Evolutionary conservation across 257 asterid species (phyloP).

Genomic region (Solanum pimpinellifolium): DNA sequence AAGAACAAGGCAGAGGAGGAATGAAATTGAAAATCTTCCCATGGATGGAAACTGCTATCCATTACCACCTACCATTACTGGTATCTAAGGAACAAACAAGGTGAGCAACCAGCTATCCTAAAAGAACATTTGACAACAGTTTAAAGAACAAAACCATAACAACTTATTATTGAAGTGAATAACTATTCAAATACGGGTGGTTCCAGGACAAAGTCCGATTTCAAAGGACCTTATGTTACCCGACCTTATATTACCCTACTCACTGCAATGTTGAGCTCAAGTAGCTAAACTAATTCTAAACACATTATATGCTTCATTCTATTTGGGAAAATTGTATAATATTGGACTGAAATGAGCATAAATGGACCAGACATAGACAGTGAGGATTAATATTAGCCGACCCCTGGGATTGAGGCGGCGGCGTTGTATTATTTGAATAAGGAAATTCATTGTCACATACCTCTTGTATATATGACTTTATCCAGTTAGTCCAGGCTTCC

Average conservation of each 20-base stretch:
- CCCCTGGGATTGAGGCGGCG: background rate
- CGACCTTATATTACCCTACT: background rate
- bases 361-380: background rate
- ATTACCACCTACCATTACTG: background rate
- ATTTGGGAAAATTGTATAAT: background rate
- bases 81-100: background rate
- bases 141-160: background rate
- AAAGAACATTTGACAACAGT: background rate
- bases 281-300: background rate
- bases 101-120: background rate
- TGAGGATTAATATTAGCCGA: background rate
- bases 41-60: background rate
- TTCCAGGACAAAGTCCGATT: background rate
- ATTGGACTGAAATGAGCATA: background rate
- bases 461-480: slow-evolving; percentile 70
- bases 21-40: background rate
- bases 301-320: background rate
- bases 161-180: background rate
- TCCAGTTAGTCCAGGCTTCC: slow-evolving; percentile 93
- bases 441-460: slow-evolving; percentile 11
- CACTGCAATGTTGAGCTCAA: background rate
- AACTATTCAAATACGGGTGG: background rate
- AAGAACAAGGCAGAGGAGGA: background rate
- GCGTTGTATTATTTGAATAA: background rate
- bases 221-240: background rate